Evolutionary conservation across 371 early-diverging fungal species (phyloP), one percentile per base, ranked within the genome.

Genomic region (Circinella umbellata): DNA sequence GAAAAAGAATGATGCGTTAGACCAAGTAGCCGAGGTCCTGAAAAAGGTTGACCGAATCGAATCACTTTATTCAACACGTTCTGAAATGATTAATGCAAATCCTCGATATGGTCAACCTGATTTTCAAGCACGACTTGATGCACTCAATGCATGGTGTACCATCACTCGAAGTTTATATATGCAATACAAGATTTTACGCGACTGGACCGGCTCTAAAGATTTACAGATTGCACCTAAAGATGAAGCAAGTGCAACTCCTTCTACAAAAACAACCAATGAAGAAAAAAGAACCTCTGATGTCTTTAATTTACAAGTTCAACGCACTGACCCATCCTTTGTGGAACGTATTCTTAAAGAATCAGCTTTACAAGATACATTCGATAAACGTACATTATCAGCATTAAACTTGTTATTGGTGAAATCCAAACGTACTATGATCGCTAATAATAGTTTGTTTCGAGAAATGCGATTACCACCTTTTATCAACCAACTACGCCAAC

Each of bases 321-420:
- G 68, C 15, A 77, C 82, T 18, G 85, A 86, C 35, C 86, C 91
- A 11, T 91, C 94, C 34, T 95, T 95, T 82, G 88, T 95, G 20
- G 95, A 95, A 78, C 82, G 92, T 65, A 81, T 94, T 62, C 81
- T 94, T 67, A 94, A 94, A 81, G 94, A 94, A 71, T 89, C 89
- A 63, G 93, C 92, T 0, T 79, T 94, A 35, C 88, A 90, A 79
- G 88, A 86, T 69, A 93, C 94, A 0, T 94, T 95, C 75, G 91
- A 93, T 68, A 91, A 88, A 72, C 86, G 90, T 10, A 92, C 92
- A 4, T 78, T 94, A 27, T 84, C 85, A 3, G 86, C 88, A 0
- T 77, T 90, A 11, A 82, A 86, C 55, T 69, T 73, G 0, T 74
- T 90, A 7, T 69, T 91, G 46, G 68, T 70, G 2, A 88, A 92